phyloP scores from a whole-genome alignment of 306 rosid species.

The Quillaja saponaria region DNA sequence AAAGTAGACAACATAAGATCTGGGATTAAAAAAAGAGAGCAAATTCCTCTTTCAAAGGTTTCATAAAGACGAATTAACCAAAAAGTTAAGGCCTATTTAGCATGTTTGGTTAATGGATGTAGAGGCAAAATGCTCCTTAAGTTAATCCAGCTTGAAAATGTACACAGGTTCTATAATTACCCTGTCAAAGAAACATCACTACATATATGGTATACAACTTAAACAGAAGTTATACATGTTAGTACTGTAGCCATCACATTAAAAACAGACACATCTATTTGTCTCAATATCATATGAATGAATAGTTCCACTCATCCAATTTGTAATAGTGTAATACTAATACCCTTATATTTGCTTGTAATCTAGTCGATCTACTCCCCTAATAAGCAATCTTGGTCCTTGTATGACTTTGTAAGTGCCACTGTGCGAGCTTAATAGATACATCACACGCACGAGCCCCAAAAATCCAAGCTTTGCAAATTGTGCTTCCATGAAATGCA shows the following conservation, averaged over 20 bases:
- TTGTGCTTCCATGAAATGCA: constrained; percentile 10
- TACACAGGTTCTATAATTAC: not conserved
- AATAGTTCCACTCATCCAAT: constrained; percentile 11
- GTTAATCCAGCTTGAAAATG: not conserved
- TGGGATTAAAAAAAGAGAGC: no score
- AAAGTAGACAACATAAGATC: no score
- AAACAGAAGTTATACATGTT: constrained; percentile 5
- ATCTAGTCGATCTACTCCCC: constrained; percentile 10
- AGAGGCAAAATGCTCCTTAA: no score
- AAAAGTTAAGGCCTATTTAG: no score
- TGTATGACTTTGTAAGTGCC: not conserved
- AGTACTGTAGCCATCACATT: not conserved
- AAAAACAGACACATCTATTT: not conserved
- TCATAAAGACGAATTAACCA: no score
- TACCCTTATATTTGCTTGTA: constrained; percentile 4
- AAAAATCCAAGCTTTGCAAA: not conserved
- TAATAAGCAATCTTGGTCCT: no score
- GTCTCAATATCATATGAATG: constrained; percentile 13
- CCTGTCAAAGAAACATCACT: not conserved
- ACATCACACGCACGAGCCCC: constrained; percentile 13
- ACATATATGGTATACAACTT: constrained; percentile 4
- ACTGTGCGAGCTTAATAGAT: constrained; percentile 7
- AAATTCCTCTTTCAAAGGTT: no score
- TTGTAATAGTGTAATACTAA: not conserved
- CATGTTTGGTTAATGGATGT: no score